These are phyloP conservation scores for Candolleomyces eurysporus DNA, from an alignment of 768 basidiomycete species.

Conservation along the genomic window DNA sequence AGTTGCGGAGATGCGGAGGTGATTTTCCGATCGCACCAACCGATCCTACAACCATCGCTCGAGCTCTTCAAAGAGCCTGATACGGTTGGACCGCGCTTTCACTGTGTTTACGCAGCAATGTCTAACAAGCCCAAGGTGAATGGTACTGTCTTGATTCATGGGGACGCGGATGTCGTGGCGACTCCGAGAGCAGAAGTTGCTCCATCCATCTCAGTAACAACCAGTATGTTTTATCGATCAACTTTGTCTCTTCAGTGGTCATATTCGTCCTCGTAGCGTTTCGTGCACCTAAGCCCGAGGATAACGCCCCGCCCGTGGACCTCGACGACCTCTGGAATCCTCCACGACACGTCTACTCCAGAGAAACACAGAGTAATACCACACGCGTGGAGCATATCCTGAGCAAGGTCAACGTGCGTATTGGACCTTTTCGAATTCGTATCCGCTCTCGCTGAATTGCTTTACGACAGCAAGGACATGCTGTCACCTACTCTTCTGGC, in stretches of 20 bases:
- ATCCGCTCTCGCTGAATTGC: background rate
- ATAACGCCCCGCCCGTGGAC: conserved; percentile 13
- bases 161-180: conserved; percentile 29
- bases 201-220: conserved; percentile 73
- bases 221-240: conserved; percentile 46
- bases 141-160: conserved; percentile 47
- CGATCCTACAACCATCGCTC: too few species aligned
- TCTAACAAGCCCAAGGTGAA: conserved; percentile 28
- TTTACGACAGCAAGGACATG: conserved; percentile 55
- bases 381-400: conserved; percentile 73
- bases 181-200: conserved; percentile 45
- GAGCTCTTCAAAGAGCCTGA: too few species aligned
- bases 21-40: too few species aligned
- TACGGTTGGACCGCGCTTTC: too few species aligned
- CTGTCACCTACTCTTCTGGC: conserved; percentile 78
- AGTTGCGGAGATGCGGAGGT: too few species aligned
- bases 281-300: conserved; percentile 31
- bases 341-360: conserved; percentile 66
- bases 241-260: background rate
- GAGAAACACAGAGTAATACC: conserved; percentile 63
- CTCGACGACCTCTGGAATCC: conserved; percentile 46
- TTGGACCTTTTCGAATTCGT: conserved; percentile 4
- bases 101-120: background rate
- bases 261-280: conserved; percentile 44
- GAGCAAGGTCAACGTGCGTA: conserved; percentile 59